These are phyloP conservation scores for Mollisia scopiformis DNA, from an alignment of 2,329 filamentous ascomycete species.

Conservation along the genomic window DNA sequence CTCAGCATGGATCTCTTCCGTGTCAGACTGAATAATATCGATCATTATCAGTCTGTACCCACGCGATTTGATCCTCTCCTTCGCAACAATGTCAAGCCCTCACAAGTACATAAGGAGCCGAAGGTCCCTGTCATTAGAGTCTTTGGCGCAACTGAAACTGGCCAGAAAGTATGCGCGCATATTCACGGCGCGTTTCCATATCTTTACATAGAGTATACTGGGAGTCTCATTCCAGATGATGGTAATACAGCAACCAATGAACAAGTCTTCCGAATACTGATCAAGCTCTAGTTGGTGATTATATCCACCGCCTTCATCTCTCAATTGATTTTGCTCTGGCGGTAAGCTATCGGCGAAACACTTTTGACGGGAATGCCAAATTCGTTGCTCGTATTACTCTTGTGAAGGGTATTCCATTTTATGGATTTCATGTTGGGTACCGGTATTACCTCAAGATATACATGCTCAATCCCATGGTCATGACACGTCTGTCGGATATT, in stretches of 20 bases:
- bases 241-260: constrained; percentile 53
- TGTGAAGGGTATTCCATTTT: constrained; percentile 93
- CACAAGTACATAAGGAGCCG: constrained; percentile 63
- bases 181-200: constrained; percentile 96
- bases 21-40: constrained; percentile 92
- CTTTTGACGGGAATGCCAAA: constrained; percentile 65
- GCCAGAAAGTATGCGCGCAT: constrained; percentile 94
- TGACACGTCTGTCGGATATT: constrained; percentile 85
- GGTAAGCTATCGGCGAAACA: constrained; percentile 79
- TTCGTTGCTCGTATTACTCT: constrained; percentile 91
- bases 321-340: constrained; percentile 92
- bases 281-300: constrained; percentile 63
- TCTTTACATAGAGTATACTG: constrained; percentile 85
- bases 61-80: constrained; percentile 82
- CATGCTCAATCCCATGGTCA: constrained; percentile 82
- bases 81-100: constrained; percentile 63
- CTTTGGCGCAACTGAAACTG: constrained; percentile 91
- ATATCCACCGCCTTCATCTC: constrained; percentile 77
- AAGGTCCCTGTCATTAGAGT: constrained; percentile 85
- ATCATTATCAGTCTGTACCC: constrained; percentile 85
- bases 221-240: constrained; percentile 65
- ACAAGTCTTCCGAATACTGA: constrained; percentile 17
- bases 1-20: constrained; percentile 73
- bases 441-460: constrained; percentile 93
- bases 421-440: constrained; percentile 93